Evolutionary conservation across 371 early-diverging fungal species (phyloP).

Genomic region (Antonospora locustae): DNA sequence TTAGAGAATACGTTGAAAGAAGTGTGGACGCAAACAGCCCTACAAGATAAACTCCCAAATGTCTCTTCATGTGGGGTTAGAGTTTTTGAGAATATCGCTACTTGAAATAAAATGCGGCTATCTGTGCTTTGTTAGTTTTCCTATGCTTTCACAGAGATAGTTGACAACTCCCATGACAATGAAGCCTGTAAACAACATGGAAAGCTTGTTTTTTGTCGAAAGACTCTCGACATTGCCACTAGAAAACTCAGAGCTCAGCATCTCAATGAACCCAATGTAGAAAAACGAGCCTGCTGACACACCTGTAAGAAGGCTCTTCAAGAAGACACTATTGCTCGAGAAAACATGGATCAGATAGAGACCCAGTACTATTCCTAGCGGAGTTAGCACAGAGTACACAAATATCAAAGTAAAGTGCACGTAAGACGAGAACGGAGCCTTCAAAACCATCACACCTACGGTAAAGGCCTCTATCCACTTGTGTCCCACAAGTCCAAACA

Average conservation of each 20-base stretch:
- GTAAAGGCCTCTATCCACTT: conserved; percentile 54
- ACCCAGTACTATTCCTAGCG: conserved; percentile 47
- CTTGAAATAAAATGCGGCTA: too few species aligned
- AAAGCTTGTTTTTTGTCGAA: not conserved
- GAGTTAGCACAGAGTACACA: conserved; percentile 52
- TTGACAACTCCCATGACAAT: not conserved
- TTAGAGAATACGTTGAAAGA: too few species aligned
- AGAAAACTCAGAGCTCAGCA: conserved; percentile 46
- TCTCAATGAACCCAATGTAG: conserved; percentile 52
- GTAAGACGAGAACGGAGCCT: conserved; percentile 22
- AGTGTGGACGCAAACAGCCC: too few species aligned
- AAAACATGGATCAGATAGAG: not conserved
- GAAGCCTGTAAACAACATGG: not conserved
- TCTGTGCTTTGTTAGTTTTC: too few species aligned
- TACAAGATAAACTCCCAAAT: too few species aligned
- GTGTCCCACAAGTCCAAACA: conserved; percentile 48
- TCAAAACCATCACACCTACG: conserved; percentile 49
- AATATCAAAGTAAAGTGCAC: conserved; percentile 25
- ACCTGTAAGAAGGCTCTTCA: conserved; percentile 42
- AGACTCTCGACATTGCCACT: too few species aligned
- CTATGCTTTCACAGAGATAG: not conserved
- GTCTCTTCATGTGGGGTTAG: too few species aligned
- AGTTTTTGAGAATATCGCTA: too few species aligned
- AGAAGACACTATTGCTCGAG: not conserved
- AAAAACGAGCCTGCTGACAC: conserved; percentile 45